Evolutionary conservation across 2,329 filamentous ascomycete species (phyloP), one percentile per base, ranked within the genome.

Genomic region (Pyrenochaeta sp.): DNA sequence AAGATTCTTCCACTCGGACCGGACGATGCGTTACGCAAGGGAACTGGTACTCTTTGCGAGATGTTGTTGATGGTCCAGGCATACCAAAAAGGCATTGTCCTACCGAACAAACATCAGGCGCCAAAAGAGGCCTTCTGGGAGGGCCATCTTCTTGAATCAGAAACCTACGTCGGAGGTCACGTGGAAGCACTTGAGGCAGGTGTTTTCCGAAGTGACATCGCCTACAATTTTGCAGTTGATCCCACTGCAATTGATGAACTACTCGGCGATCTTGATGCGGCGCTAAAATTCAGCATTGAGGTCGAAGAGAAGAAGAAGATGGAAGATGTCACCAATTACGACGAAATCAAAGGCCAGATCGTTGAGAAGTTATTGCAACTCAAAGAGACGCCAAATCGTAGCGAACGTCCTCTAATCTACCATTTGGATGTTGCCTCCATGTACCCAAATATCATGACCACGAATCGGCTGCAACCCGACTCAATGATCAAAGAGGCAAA

Each of bases 361-460:
- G 75, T 79, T 3, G 82, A 85, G 19, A 83, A 82, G 48, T 74
- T 99, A 22, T 76, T 81, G 38, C 80, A 85, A 51, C 78, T 99
- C 38, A 95, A 89, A 69, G 80, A 86, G 37, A 94, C 87, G 0
- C 93, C 94, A 0, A 91, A 95, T 61, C 82, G 94, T 51, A 85
- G 79, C 58, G 94, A 99, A 69, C 79, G 85, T 29, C 94, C 94
- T 4, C 82, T 95, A 21, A 99, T 99, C 55, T 99, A 99, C 74
- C 94, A 99, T 79, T 78, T 99, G 74, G 94, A 99, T 67, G 95
- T 99, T 45, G 94, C 94, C 13, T 96, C 94, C 47, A 99, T 99
- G 94, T 99, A 99, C 69, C 94, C 94, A 7, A 99, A 99, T 72
- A 99, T 99, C 70, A 99, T 99, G 95, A 99, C 95, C 2, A 99